phyloP scores from a whole-genome alignment of 192 early-diverging fungal species.

The Coemansia sp. region DNA sequence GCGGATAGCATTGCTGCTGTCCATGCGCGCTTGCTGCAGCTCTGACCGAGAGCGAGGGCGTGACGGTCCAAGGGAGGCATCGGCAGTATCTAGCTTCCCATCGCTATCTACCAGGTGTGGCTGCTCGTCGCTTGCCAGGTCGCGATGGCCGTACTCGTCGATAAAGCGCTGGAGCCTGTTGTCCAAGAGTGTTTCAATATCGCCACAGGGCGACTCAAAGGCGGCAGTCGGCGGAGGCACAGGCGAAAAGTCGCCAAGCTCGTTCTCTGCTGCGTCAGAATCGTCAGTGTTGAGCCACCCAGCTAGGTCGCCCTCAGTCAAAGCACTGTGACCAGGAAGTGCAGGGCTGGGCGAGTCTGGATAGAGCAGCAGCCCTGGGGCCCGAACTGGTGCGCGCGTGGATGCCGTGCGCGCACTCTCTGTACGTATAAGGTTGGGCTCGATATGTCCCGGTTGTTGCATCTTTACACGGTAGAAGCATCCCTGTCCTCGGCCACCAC shows the following conservation, averaged over 20 bases:
- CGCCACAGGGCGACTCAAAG: background rate
- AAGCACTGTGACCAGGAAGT: background rate
- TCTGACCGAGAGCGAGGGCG: conserved; percentile 5
- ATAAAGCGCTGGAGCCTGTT: conserved; percentile 24
- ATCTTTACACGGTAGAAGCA: conserved; percentile 21
- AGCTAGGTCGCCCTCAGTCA: conserved; percentile 1
- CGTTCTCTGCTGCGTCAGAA: conserved; percentile 10
- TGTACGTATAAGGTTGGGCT: conserved; percentile 8
- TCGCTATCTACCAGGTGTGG: conserved; percentile 7
- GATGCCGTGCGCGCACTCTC: conserved; percentile 18
- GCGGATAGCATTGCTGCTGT: background rate
- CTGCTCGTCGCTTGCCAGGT: conserved; percentile 6
- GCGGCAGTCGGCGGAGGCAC: background rate
- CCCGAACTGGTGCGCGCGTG: background rate
- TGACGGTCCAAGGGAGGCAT: background rate
- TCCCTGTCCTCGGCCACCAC: background rate
- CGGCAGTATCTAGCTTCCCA: background rate
- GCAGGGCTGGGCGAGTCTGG: background rate
- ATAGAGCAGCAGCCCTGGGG: background rate
- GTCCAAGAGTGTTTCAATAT: conserved; percentile 15
- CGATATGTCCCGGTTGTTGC: conserved; percentile 14
- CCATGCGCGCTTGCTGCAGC: background rate
- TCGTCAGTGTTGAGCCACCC: conserved; percentile 27
- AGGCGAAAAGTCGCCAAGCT: conserved; percentile 1
- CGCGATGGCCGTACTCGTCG: conserved; percentile 20